Base-by-base conservation (phyloP, 345 rosid genomes). In the Camelina neglecta region DNA sequence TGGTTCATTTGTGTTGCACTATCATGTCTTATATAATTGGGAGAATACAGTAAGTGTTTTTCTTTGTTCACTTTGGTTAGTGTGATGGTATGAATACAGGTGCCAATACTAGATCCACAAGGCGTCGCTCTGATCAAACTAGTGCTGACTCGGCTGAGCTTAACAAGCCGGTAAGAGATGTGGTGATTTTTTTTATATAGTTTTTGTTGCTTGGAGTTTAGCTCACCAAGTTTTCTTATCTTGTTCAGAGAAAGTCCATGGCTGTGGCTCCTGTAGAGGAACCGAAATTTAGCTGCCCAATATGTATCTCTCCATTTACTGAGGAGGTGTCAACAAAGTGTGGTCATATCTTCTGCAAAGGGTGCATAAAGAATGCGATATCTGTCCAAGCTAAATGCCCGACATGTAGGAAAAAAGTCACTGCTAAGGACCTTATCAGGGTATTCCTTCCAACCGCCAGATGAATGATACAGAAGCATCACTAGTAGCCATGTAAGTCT, bases 271-370 rank as follows among this genome's bases (percentile, higher is more conserved):
- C 90, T 36, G 86, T 82, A 5, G 86, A 87, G 80, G 96, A 89
- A 77, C 89, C 88, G 1, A 89, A 73, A 20, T 96, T 96, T 73
- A 86, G 75, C 65, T 96, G 99, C 73, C 98, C 99, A 59, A 91
- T 96, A 60, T 96, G 99, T 82, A 50, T 96, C 93, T 83, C 89
- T 60, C 86, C 90, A 53, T 75, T 96, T 21, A 85, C 75, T 0
- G 88, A 89, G 81, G 98, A 89, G 85, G 81, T 79, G 67, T 84
- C 98, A 12, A 96, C 99, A 16, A 93, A 84, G 75, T 96, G 99
- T 78, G 99, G 99, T 56, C 99, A 96, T 67, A 96, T 96, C 45
- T 96, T 93, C 86, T 96, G 99, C 74, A 85, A 82, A 77, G 48
- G 24, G 44, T 96, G 99, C 81, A 89, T 96, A 35, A 84, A 47